Percentiles rank a stretch among this genome's conserved stretches.
phyloP scores from a whole-genome alignment of 176 grass and related monocot genomes.

The Lolium rigidum region DNA sequence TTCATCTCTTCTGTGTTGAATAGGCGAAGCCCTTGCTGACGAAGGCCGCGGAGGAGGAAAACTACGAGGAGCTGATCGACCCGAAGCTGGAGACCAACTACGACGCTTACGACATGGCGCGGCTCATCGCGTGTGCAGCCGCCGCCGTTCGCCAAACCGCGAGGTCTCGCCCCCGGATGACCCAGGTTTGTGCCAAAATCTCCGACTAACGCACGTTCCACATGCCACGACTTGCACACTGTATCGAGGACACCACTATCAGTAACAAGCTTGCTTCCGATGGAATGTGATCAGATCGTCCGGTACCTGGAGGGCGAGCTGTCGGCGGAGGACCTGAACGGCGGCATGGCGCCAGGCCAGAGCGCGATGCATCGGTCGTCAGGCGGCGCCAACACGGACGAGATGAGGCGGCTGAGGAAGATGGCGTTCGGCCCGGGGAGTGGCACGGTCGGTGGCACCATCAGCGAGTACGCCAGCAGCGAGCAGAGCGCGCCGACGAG shows the following conservation, averaged over 20 bases:
- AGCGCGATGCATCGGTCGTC: conserved; percentile 59
- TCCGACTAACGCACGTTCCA: neutral
- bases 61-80: conserved; percentile 71
- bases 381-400: conserved; percentile 42
- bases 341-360: conserved; percentile 65
- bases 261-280: neutral
- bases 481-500: conserved; percentile 63
- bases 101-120: conserved; percentile 73
- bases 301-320: conserved; percentile 89
- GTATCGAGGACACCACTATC: neutral
- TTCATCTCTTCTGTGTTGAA: neutral
- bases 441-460: conserved; percentile 36
- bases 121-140: conserved; percentile 71
- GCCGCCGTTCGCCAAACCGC: conserved; percentile 75
- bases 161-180: conserved; percentile 76
- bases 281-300: conserved; percentile 58
- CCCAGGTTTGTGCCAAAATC: conserved; percentile 52
- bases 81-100: conserved; percentile 58
- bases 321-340: conserved; percentile 79
- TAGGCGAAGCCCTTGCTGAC: conserved; percentile 72
- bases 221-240: neutral
- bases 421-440: conserved; percentile 67
- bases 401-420: conserved; percentile 53
- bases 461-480: conserved; percentile 70
- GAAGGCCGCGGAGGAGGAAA: conserved; percentile 55